Percentiles rank a stretch among this genome's conserved stretches.
Evolutionary conservation across 208 protist genomes (phyloP).

Genomic region (Leishmania lainsoni): DNA sequence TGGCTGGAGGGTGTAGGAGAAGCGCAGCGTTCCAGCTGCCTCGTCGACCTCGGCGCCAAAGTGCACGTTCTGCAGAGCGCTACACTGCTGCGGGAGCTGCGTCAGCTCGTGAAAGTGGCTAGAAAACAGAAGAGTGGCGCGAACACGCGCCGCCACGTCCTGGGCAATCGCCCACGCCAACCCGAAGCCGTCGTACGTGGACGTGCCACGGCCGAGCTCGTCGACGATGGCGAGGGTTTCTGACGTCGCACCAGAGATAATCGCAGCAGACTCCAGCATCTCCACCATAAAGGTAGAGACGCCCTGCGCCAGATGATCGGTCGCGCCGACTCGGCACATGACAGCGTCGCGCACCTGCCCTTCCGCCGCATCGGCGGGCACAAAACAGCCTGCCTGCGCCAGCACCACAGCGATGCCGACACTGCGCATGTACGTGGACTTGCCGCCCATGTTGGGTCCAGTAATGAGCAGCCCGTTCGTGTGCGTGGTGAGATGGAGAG

Average conservation of each 20-base stretch:
- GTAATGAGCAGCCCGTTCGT: conserved; percentile 89
- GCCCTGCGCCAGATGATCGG: conserved; percentile 94
- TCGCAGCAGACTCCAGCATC: conserved; percentile 99
- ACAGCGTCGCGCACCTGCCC: conserved; percentile 93
- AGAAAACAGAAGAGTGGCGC: conserved; percentile 96
- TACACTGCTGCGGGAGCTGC: conserved; percentile 69
- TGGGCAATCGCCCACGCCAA: conserved; percentile 99
- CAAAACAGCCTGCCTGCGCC: conserved; percentile 99
- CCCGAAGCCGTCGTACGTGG: conserved; percentile 99
- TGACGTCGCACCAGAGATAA: conserved; percentile 93
- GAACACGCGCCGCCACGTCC: conserved; percentile 85
- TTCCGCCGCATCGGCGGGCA: conserved; percentile 94
- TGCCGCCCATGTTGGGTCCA: conserved; percentile 98
- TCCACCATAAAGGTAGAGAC: conserved; percentile 99
- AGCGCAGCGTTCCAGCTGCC: conserved; percentile 69
- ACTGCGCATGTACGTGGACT: conserved; percentile 98
- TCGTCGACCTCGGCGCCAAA: conserved; percentile 83
- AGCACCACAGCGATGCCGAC: conserved; percentile 97
- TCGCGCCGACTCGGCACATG: conserved; percentile 98
- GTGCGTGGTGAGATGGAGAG: conserved; percentile 72
- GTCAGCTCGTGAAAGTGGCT: conserved; percentile 99
- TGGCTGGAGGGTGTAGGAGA: conserved; percentile 85
- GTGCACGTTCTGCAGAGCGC: conserved; percentile 72
- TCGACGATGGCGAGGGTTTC: conserved; percentile 98
- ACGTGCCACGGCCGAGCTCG: conserved; percentile 99